Conservation (phyloP, 2,329 filamentous ascomycete genomes). For the Xylariaceae sp. region DNA sequence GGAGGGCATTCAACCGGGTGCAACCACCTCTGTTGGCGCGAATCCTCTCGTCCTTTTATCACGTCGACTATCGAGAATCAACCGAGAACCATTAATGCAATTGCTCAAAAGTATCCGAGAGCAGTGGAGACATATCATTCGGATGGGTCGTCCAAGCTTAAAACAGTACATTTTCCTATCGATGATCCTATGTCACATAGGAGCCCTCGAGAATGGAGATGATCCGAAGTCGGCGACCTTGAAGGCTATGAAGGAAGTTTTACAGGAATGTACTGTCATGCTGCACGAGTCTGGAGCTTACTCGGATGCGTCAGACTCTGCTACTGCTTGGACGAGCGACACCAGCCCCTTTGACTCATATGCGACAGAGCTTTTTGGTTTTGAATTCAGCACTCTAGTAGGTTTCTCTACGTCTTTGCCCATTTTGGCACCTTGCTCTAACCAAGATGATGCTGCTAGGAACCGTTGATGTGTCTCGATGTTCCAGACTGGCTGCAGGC, state of each 20-base stretch:
- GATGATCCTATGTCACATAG: slow-evolving; percentile 16
- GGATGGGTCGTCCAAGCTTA: slow-evolving; percentile 16
- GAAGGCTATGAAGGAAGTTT: slow-evolving; percentile 5
- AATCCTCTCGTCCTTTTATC: slow-evolving; percentile 9
- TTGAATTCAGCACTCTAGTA: slow-evolving; percentile 15
- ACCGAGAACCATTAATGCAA: slow-evolving; percentile 12
- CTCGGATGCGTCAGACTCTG: not conserved
- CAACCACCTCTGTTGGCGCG: not conserved
- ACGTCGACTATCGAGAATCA: slow-evolving; percentile 6
- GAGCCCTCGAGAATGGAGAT: slow-evolving; percentile 7
- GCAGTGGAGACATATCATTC: slow-evolving; percentile 18
- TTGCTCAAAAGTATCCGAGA: slow-evolving; percentile 11
- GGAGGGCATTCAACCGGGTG: not conserved
- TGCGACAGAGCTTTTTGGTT: slow-evolving; percentile 13
- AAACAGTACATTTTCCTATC: slow-evolving; percentile 20
- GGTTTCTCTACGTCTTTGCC: slow-evolving; percentile 1
- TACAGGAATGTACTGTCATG: slow-evolving; percentile 6
- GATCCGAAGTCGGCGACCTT: slow-evolving; percentile 4
- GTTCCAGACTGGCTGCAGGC: too few species aligned
- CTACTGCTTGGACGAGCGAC: slow-evolving; percentile 4
- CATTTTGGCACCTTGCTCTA: not conserved
- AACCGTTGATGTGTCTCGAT: too few species aligned
- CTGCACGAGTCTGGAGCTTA: slow-evolving; percentile 11
- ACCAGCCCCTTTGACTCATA: slow-evolving; percentile 7
- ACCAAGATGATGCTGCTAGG: too few species aligned